Conservation (phyloP, 176 grass and related monocot genomes). For the Chloris gayana region DNA sequence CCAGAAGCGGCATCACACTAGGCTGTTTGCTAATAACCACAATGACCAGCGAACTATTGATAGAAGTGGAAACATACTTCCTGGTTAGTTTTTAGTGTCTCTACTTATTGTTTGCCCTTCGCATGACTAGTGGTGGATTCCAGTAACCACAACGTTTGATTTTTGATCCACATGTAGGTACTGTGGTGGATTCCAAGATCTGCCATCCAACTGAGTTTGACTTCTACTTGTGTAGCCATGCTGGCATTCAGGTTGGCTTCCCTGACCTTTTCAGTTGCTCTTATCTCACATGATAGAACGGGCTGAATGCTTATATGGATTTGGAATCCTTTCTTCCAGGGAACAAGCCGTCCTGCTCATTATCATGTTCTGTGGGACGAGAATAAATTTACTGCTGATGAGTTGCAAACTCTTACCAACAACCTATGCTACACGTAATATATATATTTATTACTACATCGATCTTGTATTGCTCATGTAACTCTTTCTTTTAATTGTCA, state of each 20-base stretch:
- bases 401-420: slow-evolving; percentile 89
- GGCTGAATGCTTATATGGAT: slow-evolving; percentile 24
- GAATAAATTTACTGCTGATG: slow-evolving; percentile 94
- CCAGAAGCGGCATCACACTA: slow-evolving; percentile 96
- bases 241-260: slow-evolving; percentile 81
- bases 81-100: slow-evolving; percentile 59
- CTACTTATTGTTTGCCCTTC: background rate
- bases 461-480: background rate
- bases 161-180: slow-evolving; percentile 49
- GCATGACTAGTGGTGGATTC: background rate
- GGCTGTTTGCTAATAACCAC: slow-evolving; percentile 94
- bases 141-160: background rate
- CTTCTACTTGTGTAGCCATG: slow-evolving; percentile 95
- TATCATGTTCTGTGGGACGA: slow-evolving; percentile 99
- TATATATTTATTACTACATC: slow-evolving; percentile 1
- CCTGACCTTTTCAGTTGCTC: slow-evolving; percentile 1
- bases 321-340: slow-evolving; percentile 47
- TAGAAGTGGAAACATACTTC: slow-evolving; percentile 89
- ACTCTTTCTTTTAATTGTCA: background rate
- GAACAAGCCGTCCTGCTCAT: slow-evolving; percentile 92
- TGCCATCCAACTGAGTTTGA: slow-evolving; percentile 99
- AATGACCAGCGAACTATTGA: slow-evolving; percentile 69
- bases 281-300: slow-evolving; percentile 14
- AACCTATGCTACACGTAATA: slow-evolving; percentile 96
- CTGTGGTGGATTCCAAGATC: slow-evolving; percentile 91